Conservation (phyloP, 2,329 filamentous ascomycete species). For the Fusarium falciforme region DNA sequence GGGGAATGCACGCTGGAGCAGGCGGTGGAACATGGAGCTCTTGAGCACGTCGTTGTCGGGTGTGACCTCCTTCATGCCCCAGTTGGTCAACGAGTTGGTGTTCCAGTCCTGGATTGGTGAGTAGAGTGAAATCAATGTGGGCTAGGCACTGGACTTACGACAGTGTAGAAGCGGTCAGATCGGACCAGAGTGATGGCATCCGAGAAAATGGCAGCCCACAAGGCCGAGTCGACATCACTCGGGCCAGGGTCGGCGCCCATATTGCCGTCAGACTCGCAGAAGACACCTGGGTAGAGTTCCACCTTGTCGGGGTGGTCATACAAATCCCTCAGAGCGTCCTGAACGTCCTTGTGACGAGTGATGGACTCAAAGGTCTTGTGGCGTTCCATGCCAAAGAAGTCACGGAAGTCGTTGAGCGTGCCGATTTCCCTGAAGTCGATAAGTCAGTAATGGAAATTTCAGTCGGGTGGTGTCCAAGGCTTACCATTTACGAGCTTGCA, state of each 20-base stretch:
- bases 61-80: conserved; percentile 40
- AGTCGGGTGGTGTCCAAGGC: no score
- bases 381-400: conserved; percentile 68
- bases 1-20: conserved; percentile 38
- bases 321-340: conserved; percentile 49
- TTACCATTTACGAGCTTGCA: conserved; percentile 64
- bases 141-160: background rate
- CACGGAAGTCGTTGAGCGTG: conserved; percentile 71
- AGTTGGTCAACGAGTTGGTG: conserved; percentile 50
- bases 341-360: conserved; percentile 5
- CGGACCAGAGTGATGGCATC: conserved; percentile 78
- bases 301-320: conserved; percentile 71
- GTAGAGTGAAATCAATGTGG: background rate
- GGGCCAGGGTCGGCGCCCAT: conserved; percentile 73
- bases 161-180: conserved; percentile 74
- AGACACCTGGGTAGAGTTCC: conserved; percentile 72
- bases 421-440: conserved; percentile 57
- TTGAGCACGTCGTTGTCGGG: conserved; percentile 30
- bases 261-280: conserved; percentile 73
- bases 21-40: conserved; percentile 38
- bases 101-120: conserved; percentile 49
- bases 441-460: background rate
- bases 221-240: conserved; percentile 65
- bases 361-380: conserved; percentile 63
- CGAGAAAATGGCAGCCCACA: conserved; percentile 75